Evolutionary conservation across 2,329 filamentous ascomycete species (phyloP), one percentile per base, ranked within the genome.

Genomic region (Neofusicoccum umdonicola): DNA sequence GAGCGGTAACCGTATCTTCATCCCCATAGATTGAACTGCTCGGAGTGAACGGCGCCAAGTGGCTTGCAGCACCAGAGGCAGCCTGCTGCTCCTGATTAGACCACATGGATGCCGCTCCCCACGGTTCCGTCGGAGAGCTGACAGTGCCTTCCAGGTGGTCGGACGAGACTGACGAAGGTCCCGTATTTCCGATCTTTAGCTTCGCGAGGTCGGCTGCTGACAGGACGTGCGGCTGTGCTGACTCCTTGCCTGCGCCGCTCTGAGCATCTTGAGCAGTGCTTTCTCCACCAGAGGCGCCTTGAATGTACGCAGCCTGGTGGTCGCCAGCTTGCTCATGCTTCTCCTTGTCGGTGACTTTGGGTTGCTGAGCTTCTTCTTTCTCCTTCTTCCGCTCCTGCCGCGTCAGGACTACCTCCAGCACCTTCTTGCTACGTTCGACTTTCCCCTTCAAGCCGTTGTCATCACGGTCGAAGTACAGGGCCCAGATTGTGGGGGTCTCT

Each of bases 401-500:
- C 48, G 61, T 54, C 39, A 63, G 27, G 4, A 54, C 50, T 2
- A 63, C 34, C 39, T 63, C 61, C 37, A 63, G n/a, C 2, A 31
- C 61, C 15, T 54, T 63, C 13, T 17, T 13, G 1, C 39, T 19
- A 1, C n/a, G 41, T 8, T 34, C 15, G 4, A 47, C 6, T 9
- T 47, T 60, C 5, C 56, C 56, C 15, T 54, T 45, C 9, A 63
- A 39, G 11, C 61, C 61, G 22, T 37, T 63, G 44, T 78, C 82
- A 54, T 82, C 74, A 42, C 77, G 74, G 68, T 85, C 83, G 69
- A 82, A 84, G 71, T 84, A 78, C 6, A 78, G 52, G 3, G 72
- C 72, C 76, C 76, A 78, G 11, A 73, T 41, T 1, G 68, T 70
- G 7, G 74, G 69, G 3, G 66, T 65, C 57, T 77, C 73, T 64